These are phyloP conservation scores for Candida taoyuanica DNA, from an alignment of 805 yeast genomes.

Conservation along the genomic window DNA sequence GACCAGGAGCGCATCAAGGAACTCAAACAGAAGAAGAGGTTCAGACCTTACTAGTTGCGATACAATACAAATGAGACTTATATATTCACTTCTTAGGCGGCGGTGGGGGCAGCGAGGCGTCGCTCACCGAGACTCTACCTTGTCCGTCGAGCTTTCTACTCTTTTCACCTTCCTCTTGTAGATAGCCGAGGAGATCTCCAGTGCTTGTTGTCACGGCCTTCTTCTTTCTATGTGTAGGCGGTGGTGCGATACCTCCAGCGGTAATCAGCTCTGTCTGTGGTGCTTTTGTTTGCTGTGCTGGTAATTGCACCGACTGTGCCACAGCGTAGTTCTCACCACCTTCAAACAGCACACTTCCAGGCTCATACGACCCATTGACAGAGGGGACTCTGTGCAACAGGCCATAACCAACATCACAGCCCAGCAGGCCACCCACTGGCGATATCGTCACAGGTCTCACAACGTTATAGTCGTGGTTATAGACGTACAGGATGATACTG, in stretches of 20 bases:
- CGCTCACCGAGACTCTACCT: conserved; percentile 16
- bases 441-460: conserved; percentile 84
- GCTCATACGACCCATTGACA: conserved; percentile 39
- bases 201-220: conserved; percentile 18
- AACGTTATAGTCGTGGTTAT: conserved; percentile 82
- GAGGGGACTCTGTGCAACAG: conserved; percentile 81
- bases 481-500: conserved; percentile 60
- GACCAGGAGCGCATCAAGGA: conserved; percentile 83
- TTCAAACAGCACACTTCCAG: conserved; percentile 39
- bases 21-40: conserved; percentile 77
- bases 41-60: conserved; percentile 65
- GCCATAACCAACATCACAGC: conserved; percentile 96
- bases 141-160: conserved; percentile 36
- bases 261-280: conserved; percentile 2
- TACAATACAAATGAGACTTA: neutral
- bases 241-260: conserved; percentile 13
- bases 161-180: conserved; percentile 38
- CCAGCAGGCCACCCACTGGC: conserved; percentile 71
- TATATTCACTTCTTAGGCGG: conserved; percentile 28
- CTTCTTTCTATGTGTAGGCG: conserved; percentile 26
- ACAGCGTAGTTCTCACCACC: conserved; percentile 11
- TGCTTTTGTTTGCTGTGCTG: conserved; percentile 1
- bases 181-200: conserved; percentile 33
- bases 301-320: neutral
- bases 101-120: conserved; percentile 31